These are phyloP conservation scores for Nicotiana paniculata DNA, from an alignment of 257 asterid genomes.

Conservation along the genomic window DNA sequence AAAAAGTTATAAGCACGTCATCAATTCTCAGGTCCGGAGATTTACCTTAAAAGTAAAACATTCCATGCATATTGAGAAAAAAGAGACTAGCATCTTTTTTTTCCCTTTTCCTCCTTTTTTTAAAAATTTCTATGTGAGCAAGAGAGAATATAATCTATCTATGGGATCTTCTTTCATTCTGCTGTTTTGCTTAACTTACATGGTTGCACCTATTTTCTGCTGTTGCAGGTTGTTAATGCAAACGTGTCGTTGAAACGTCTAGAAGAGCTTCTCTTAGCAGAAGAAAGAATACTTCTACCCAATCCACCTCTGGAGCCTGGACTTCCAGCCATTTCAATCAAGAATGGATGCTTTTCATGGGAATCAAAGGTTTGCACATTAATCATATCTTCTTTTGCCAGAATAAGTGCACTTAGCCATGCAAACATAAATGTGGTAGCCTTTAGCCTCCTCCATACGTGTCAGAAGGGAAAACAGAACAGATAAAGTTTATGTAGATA, in stretches of 20 bases:
- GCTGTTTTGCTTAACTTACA: not conserved
- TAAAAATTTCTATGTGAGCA: not conserved
- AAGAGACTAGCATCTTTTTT: not conserved
- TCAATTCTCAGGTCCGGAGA: not conserved
- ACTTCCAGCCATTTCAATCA: constrained; percentile 82
- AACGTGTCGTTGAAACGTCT: constrained; percentile 87
- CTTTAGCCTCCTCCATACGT: not conserved
- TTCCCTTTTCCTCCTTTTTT: not conserved
- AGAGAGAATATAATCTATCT: not conserved
- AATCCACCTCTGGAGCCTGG: constrained; percentile 79
- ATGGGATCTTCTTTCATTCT: not conserved
- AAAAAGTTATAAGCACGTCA: not conserved
- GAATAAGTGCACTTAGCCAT: not conserved
- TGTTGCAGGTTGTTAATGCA: constrained; percentile 71
- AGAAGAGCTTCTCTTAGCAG: constrained; percentile 84
- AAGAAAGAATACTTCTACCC: constrained; percentile 72
- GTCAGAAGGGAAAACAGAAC: not conserved
- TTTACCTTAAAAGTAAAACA: not conserved
- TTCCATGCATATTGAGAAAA: not conserved
- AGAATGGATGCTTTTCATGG: constrained; percentile 91
- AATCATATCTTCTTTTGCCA: not conserved
- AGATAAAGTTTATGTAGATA: not conserved
- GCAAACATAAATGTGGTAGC: not conserved
- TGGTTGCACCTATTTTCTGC: not conserved
- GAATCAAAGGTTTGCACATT: constrained; percentile 61